These are phyloP conservation scores for Scheffersomyces lignicola DNA, from an alignment of 1,139 yeast species.

Conservation along the genomic window DNA sequence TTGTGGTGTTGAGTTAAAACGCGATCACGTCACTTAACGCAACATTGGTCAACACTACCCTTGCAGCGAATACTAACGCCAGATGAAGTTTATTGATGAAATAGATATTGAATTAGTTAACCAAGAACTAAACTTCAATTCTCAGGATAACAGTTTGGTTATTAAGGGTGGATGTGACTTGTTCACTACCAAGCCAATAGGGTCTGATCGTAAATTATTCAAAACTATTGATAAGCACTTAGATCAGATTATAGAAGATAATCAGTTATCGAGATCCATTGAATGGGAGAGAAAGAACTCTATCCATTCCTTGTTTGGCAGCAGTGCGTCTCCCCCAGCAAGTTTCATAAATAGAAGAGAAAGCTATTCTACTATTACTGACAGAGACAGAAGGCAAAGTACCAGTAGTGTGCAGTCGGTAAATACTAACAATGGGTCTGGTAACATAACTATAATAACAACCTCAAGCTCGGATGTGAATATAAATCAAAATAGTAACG, in stretches of 20 bases:
- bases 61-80: not conserved
- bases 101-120: conserved; percentile 87
- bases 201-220: conserved; percentile 83
- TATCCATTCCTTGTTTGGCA: conserved; percentile 34
- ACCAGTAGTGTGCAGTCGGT: conserved; percentile 7
- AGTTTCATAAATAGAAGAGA: conserved; percentile 22
- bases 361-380: conserved; percentile 14
- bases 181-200: conserved; percentile 91
- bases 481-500: not conserved
- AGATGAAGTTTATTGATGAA: conserved; percentile 76
- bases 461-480: not conserved
- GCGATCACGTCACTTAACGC: conserved; percentile 1
- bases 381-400: conserved; percentile 27
- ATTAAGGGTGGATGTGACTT: conserved; percentile 86
- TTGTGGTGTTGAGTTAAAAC: not conserved
- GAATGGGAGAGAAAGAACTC: conserved; percentile 44
- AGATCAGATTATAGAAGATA: conserved; percentile 63
- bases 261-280: conserved; percentile 41
- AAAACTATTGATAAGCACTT: conserved; percentile 84
- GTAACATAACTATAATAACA: not conserved
- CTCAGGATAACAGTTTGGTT: conserved; percentile 79
- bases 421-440: conserved; percentile 12
- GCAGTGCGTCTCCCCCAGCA: conserved; percentile 32
- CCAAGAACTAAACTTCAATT: conserved; percentile 82
- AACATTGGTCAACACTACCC: too few relatives aligned